Percentiles rank a stretch among this genome's conserved stretches.
These are phyloP conservation scores for Cutaneotrichosporon cavernicola DNA, from an alignment of 1,284 basidiomycete species.

Conservation along the genomic window DNA sequence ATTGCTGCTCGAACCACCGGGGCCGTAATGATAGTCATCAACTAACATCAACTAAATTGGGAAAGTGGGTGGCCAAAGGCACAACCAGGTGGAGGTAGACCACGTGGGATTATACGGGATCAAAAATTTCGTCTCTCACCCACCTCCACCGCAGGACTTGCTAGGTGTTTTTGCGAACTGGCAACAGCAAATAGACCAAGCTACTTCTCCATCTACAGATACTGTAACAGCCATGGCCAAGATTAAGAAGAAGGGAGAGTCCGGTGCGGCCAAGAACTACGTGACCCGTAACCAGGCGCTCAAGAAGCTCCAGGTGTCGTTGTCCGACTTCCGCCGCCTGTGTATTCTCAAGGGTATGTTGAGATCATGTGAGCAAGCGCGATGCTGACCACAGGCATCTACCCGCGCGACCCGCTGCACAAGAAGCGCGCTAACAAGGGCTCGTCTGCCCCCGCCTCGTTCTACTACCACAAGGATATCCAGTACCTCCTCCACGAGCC, in stretches of 20 bases:
- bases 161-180: neutral
- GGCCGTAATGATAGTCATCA: neutral
- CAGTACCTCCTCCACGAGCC: slow-evolving; percentile 97
- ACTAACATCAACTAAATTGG: neutral
- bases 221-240: slow-evolving; percentile 67
- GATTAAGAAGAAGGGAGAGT: slow-evolving; percentile 83
- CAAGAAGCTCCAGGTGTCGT: slow-evolving; percentile 91
- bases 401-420: slow-evolving; percentile 90
- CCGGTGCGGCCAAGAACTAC: slow-evolving; percentile 92
- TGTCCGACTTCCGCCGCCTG: slow-evolving; percentile 93
- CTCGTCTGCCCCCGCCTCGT: slow-evolving; percentile 91
- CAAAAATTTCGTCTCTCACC: slow-evolving; percentile 23
- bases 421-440: slow-evolving; percentile 97
- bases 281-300: slow-evolving; percentile 85
- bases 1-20: neutral
- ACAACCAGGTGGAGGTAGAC: slow-evolving; percentile 18
- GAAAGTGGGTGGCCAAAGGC: slow-evolving; percentile 8
- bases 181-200: neutral
- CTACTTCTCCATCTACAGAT: neutral
- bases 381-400: slow-evolving; percentile 68
- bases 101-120: slow-evolving; percentile 23
- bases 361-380: neutral
- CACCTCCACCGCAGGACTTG: neutral
- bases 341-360: slow-evolving; percentile 92
- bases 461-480: slow-evolving; percentile 99